These are phyloP conservation scores for Dothideomycetes sp. DNA, from an alignment of 2,329 filamentous ascomycete genomes.

Conservation along the genomic window DNA sequence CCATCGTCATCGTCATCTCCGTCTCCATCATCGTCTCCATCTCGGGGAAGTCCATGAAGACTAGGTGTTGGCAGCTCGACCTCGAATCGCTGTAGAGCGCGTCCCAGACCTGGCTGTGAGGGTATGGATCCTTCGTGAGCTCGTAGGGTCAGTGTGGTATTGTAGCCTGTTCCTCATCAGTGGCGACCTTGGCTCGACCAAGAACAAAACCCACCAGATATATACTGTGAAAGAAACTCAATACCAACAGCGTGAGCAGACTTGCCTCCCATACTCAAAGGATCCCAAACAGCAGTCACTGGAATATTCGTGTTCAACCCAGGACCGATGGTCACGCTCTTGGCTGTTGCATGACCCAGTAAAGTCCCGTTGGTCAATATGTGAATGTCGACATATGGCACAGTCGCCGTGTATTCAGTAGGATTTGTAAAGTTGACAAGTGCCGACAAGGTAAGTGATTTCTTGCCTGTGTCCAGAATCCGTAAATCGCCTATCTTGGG, in stretches of 20 bases:
- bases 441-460: constrained; percentile 60
- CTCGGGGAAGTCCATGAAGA: constrained; percentile 31
- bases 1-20: constrained; percentile 28
- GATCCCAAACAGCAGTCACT: constrained; percentile 65
- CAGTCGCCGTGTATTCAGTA: constrained; percentile 67
- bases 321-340: constrained; percentile 50
- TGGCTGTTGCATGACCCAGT: constrained; percentile 63
- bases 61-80: constrained; percentile 62
- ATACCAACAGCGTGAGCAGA: constrained; percentile 51
- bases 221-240: constrained; percentile 70
- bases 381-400: constrained; percentile 74
- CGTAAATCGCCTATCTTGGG: constrained; percentile 62
- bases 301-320: constrained; percentile 63
- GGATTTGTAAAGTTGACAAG: constrained; percentile 80
- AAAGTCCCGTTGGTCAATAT: constrained; percentile 62
- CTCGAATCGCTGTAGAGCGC: constrained; percentile 60
- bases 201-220: constrained; percentile 49
- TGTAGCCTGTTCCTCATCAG: constrained; percentile 43
- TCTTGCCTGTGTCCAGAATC: constrained; percentile 60
- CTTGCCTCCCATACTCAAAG: constrained; percentile 49
- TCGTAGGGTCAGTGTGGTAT: constrained; percentile 67
- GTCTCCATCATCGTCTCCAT: constrained; percentile 14
- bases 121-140: constrained; percentile 66
- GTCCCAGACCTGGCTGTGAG: constrained; percentile 57
- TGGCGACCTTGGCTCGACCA: background rate